These are phyloP conservation scores for Neurospora intermedia DNA, from an alignment of 495 filamentous ascomycete species.

Conservation along the genomic window DNA sequence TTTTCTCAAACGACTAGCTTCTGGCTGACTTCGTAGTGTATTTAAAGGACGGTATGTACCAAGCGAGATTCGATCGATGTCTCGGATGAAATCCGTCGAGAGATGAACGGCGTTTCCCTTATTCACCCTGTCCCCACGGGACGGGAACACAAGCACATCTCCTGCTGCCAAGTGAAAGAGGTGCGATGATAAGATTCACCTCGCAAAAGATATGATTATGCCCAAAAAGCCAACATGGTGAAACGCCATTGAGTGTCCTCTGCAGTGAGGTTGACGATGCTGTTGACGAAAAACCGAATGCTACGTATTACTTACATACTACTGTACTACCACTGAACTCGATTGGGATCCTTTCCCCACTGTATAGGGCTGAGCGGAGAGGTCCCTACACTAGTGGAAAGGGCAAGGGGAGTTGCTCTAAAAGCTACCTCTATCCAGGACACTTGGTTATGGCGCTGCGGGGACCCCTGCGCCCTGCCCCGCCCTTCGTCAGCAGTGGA, in stretches of 20 bases:
- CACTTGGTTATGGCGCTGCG: not conserved
- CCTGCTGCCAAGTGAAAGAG: not conserved
- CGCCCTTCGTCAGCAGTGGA: not conserved
- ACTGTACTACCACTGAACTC: too few relatives aligned
- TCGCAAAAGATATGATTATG: not conserved
- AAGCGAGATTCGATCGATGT: not conserved
- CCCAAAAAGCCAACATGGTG: not conserved
- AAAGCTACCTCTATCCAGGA: not conserved
- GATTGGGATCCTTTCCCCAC: not conserved
- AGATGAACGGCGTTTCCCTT: not conserved
- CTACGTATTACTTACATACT: too few relatives aligned
- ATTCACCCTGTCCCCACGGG: not conserved
- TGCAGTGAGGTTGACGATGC: not conserved
- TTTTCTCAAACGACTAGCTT: not conserved
- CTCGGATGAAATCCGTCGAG: not conserved
- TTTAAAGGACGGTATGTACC: not conserved
- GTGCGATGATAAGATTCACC: not conserved
- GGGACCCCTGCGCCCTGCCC: not conserved
- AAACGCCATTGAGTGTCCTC: not conserved
- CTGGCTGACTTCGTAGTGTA: not conserved
- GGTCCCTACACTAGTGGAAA: not conserved
- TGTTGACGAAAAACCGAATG: not conserved
- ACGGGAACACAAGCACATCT: not conserved
- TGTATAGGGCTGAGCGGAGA: not conserved
- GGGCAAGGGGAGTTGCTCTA: not conserved